Base-by-base conservation (phyloP, 768 basidiomycete genomes). In the Mycena galericulata region DNA sequence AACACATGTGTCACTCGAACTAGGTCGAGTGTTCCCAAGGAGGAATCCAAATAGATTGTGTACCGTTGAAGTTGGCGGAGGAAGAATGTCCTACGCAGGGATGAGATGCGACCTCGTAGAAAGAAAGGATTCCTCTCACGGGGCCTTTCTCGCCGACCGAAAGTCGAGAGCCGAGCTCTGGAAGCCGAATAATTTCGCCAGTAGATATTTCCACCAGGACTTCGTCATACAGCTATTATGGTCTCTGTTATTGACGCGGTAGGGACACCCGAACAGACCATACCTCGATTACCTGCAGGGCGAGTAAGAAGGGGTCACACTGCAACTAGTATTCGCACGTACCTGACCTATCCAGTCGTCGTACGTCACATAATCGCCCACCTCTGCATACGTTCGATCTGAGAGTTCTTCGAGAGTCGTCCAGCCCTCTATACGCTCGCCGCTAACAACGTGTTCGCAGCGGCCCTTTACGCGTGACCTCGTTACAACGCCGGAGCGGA, bases 271-370 rank as follows among this genome's bases (percentile, higher is more conserved):
- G 27, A 69, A 51, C 38, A 27, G 40, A 32, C 54, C 86, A 69
- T 76, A 95, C 93, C 87, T 95, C 94, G 61, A 94, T 87, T 46
- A 95, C 86, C 90, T 93, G 67, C 36, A 68, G 30, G 61, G 70
- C 30, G 54, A 60, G 60, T 70, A 49, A 74, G 64, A 36, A 62
- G 47, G 56, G 40, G 67, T 43, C 32, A 58, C 29, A 11, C 36
- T 55, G 15, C 32, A 55, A 11, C n/a, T 38, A 32, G 20, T 29
- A 14, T 22, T 22, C 29, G 49, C 30, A 75, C 87, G 76, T 77
- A 93, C 94, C 85, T 95, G 94, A 58, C 96, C 96, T 74, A 97
- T 83, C 96, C 96, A 98, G 76, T 95, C 89, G 71, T 92, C 88
- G 74, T 89, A 89, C 20, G 90, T 82, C 53, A 97, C 93, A 81